Base-by-base conservation (phyloP, 805 yeast genomes). In the Candida endomychidarum region DNA sequence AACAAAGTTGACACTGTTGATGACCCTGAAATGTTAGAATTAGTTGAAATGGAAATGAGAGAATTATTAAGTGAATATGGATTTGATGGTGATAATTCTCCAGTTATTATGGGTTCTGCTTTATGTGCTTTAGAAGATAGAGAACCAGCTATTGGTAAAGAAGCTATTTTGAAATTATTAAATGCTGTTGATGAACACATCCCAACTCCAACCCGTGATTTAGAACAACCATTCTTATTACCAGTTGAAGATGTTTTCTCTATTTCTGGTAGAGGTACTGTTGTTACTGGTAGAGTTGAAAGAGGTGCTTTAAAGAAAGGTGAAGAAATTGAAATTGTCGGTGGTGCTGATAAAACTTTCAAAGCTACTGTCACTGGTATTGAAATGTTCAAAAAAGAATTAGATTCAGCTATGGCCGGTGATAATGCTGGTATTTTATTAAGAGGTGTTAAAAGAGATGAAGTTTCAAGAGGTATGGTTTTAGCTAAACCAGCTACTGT, bases 11-110 rank as follows among this genome's bases (percentile, higher is more conserved):
- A 93, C 69, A 86, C 96, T 56, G 80, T 93, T 62, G 97, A 93
- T 63, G 99, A 93, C 67, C 95, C 96, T 51, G 99, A 93, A 77
- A 93, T 91, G 97, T 79, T 93, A 67, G 99, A 93, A 77, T 82
- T 93, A 58, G 99, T 93, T 52, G 99, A 93, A 77, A 93, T 93
- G 99, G 99, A 93, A 78, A 93, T 93, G 99, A 86, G 99, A 75
- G 99, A 93, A 65, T 78, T 93, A 52, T 77, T 93, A 62, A 61
- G 81, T 52, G 77, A 86, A 52, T 93, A 90, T 69, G 98, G 97
- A 45, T 93, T 91, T 54, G 98, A 93, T 61, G 99, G 98, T 73
- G 99, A 93, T 61, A 83, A 91, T 72, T 83, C 96, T 51, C 99
- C 99, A 45, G 97, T 93, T 47, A 73, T 93, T 52, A 90, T 91